These are phyloP conservation scores for Babesia caballi DNA, from an alignment of 169 alveolate genomes.

Conservation along the genomic window DNA sequence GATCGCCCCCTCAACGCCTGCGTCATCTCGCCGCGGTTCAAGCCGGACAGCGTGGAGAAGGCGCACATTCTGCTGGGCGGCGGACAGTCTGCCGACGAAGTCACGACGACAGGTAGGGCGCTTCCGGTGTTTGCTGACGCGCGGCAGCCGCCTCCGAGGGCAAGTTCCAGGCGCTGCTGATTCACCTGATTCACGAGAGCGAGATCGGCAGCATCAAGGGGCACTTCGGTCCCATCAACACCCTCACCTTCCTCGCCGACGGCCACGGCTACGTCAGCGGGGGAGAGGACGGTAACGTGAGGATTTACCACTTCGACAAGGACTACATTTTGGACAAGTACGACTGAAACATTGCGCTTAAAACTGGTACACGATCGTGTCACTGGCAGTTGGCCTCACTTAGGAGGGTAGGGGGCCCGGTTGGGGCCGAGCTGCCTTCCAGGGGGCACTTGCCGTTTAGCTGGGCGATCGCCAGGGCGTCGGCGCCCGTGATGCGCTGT, in stretches of 20 bases:
- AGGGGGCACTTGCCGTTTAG: no score
- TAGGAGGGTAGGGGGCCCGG: no score
- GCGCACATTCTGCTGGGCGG: slow-evolving; percentile 86
- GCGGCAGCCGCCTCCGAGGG: slow-evolving; percentile 87
- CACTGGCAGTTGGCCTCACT: no score
- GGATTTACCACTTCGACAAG: slow-evolving; percentile 88
- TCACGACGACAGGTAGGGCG: slow-evolving; percentile 79
- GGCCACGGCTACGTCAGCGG: slow-evolving; percentile 92
- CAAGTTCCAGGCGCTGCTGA: slow-evolving; percentile 88
- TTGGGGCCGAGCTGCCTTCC: no score
- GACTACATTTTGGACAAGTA: slow-evolving; percentile 85
- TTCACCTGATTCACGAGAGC: slow-evolving; percentile 86
- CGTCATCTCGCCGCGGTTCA: slow-evolving; percentile 83
- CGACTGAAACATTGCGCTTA: slow-evolving; percentile 16
- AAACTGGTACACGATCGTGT: not conserved
- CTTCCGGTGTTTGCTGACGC: slow-evolving; percentile 69
- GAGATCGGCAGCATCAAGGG: slow-evolving; percentile 92
- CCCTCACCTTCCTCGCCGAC: slow-evolving; percentile 88
- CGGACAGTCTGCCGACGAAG: slow-evolving; percentile 89
- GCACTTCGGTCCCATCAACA: slow-evolving; percentile 94
- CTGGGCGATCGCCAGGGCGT: not conserved
- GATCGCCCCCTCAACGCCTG: slow-evolving; percentile 87
- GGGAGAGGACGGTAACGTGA: slow-evolving; percentile 93
- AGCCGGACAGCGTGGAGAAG: slow-evolving; percentile 65
- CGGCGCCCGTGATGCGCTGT: not conserved